Percentiles rank a stretch among this genome's conserved stretches.
Conservation (phyloP, 1,284 basidiomycete genomes). For the Malassezia restricta region DNA sequence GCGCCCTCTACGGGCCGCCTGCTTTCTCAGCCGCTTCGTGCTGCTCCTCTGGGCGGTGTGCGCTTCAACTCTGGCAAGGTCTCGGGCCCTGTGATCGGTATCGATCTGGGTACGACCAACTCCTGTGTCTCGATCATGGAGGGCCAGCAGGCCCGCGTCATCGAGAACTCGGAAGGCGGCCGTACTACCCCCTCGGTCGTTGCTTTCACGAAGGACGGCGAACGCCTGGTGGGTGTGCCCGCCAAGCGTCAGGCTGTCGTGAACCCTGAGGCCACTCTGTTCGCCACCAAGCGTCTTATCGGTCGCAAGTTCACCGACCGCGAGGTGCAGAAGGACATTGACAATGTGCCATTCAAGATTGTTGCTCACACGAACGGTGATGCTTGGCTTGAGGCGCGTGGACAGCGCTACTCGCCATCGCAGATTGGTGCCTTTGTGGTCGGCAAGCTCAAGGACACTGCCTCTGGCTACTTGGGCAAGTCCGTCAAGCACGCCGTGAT, state of each 20-base stretch:
- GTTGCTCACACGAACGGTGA: conserved; percentile 56
- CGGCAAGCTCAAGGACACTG: conserved; percentile 90
- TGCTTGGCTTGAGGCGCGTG: conserved; percentile 62
- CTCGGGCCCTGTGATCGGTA: conserved; percentile 41
- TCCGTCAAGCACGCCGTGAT: conserved; percentile 80
- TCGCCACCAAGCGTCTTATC: conserved; percentile 87
- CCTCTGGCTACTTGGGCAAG: conserved; percentile 81
- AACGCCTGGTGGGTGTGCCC: conserved; percentile 73
- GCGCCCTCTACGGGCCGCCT: conserved; percentile 31
- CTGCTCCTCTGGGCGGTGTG: conserved; percentile 26
- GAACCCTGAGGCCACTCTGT: conserved; percentile 56
- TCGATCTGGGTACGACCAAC: conserved; percentile 45
- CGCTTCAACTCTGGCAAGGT: conserved; percentile 32
- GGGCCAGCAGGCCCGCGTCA: conserved; percentile 73
- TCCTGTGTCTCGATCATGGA: conserved; percentile 58
- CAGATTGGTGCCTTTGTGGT: conserved; percentile 70
- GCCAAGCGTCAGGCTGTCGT: conserved; percentile 96
- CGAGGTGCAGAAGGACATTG: conserved; percentile 82
- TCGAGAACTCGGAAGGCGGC: conserved; percentile 95
- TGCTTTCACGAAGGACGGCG: conserved; percentile 76
- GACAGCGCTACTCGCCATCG: conserved; percentile 54
- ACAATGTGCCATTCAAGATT: conserved; percentile 61
- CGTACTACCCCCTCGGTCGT: conserved; percentile 96
- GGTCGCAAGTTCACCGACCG: conserved; percentile 84
- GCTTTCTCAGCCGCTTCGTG: conserved; percentile 33